Percentiles rank a stretch among this genome's conserved stretches.
phyloP scores from a whole-genome alignment of 2,329 filamentous ascomycete species.

The Fusarium secorum region DNA sequence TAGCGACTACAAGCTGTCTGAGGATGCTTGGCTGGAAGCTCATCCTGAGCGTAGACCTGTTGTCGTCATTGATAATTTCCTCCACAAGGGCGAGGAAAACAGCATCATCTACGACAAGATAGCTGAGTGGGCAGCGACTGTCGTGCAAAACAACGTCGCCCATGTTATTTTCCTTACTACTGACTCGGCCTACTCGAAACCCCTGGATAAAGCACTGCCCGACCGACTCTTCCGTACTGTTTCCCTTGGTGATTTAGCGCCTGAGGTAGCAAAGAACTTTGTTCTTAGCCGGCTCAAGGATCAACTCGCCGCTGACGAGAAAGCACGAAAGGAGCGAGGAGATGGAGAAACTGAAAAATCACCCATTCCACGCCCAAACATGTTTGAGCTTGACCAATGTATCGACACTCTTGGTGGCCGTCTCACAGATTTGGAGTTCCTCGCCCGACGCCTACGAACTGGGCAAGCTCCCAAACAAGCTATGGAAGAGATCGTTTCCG shows the following conservation, averaged over 20 bases:
- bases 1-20: conserved; percentile 74
- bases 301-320: conserved; percentile 43
- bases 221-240: conserved; percentile 91
- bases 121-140: conserved; percentile 86
- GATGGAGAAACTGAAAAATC: conserved; percentile 37
- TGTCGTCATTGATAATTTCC: conserved; percentile 90
- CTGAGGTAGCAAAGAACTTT: conserved; percentile 86
- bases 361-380: conserved; percentile 50
- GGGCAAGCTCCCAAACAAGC: conserved; percentile 85
- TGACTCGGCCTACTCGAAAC: conserved; percentile 88
- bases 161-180: conserved; percentile 95
- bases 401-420: conserved; percentile 87
- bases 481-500: conserved; percentile 86
- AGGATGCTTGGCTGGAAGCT: conserved; percentile 89
- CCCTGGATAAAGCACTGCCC: conserved; percentile 84
- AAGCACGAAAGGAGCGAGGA: conserved; percentile 35
- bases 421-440: conserved; percentile 93
- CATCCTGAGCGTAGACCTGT: conserved; percentile 86
- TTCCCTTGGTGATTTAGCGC: conserved; percentile 84
- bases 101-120: conserved; percentile 78
- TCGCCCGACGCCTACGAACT: conserved; percentile 86
- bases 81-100: conserved; percentile 76
- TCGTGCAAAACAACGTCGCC: conserved; percentile 87
- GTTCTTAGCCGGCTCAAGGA: conserved; percentile 82
- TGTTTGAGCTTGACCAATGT: conserved; percentile 79